These are phyloP conservation scores for Eucalyptus polyanthemos DNA, from an alignment of 345 rosid genomes.

Conservation along the genomic window DNA sequence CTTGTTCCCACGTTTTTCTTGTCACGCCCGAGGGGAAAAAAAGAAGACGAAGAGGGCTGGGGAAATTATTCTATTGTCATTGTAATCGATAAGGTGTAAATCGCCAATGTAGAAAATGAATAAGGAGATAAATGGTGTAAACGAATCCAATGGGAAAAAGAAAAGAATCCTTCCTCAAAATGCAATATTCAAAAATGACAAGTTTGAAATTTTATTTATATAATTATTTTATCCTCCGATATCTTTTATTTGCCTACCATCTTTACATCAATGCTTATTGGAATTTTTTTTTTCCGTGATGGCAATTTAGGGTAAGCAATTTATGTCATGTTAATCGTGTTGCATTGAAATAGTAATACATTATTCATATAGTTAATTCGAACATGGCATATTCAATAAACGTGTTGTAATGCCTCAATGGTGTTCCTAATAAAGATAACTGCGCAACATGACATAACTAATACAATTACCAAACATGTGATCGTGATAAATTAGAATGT, in stretches of 20 bases:
- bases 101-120: background rate
- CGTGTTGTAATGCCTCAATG: background rate
- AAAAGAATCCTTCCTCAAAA: background rate
- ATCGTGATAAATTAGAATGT: background rate
- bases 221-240: background rate
- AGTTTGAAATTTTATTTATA: background rate
- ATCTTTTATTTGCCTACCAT: background rate
- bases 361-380: background rate
- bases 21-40: background rate
- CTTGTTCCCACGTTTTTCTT: background rate
- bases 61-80: background rate
- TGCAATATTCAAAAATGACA: background rate
- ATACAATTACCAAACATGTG: background rate
- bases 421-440: background rate
- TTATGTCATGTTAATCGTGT: background rate
- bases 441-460: background rate
- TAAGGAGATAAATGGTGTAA: background rate
- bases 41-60: background rate
- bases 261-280: background rate
- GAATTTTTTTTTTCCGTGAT: background rate
- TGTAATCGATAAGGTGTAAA: background rate
- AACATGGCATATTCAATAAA: background rate
- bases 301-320: background rate
- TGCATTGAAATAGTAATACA: background rate
- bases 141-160: background rate